Evolutionary conservation across 2,329 filamentous ascomycete genomes (phyloP).

Genomic region (Paraphaeosphaeria minitans): DNA sequence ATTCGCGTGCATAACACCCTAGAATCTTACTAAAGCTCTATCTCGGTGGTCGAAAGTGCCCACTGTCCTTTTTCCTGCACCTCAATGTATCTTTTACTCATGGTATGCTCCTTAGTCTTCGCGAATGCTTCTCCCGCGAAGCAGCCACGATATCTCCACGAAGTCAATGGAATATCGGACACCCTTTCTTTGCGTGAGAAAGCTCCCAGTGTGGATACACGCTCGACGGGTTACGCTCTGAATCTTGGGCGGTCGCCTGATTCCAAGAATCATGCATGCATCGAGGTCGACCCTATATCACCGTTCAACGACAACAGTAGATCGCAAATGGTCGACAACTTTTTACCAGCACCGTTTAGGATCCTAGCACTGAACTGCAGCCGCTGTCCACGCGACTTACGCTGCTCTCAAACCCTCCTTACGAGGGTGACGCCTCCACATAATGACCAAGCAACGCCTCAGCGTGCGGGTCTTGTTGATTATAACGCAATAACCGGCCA

Average conservation of each 20-base stretch:
- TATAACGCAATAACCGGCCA: neutral
- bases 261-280: conserved; percentile 16
- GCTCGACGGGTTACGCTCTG: conserved; percentile 9
- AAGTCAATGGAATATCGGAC: neutral
- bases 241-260: conserved; percentile 14
- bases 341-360: conserved; percentile 6
- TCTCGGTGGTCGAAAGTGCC: neutral
- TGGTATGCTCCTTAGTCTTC: neutral
- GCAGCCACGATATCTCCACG: neutral
- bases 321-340: conserved; percentile 21
- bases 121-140: neutral
- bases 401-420: conserved; percentile 7
- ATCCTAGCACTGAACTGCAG: conserved; percentile 15
- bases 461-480: neutral
- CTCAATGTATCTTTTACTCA: neutral
- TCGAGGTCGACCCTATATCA: conserved; percentile 12
- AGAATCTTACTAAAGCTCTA: neutral
- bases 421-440: neutral
- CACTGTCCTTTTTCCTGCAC: neutral
- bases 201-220: neutral
- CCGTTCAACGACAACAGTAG: conserved; percentile 19
- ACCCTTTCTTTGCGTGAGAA: conserved; percentile 4
- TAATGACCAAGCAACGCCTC: neutral
- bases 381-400: conserved; percentile 18
- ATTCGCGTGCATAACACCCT: neutral